These are phyloP conservation scores for Isatis lusitanica DNA, from an alignment of 441 rosid species.

Conservation along the genomic window DNA sequence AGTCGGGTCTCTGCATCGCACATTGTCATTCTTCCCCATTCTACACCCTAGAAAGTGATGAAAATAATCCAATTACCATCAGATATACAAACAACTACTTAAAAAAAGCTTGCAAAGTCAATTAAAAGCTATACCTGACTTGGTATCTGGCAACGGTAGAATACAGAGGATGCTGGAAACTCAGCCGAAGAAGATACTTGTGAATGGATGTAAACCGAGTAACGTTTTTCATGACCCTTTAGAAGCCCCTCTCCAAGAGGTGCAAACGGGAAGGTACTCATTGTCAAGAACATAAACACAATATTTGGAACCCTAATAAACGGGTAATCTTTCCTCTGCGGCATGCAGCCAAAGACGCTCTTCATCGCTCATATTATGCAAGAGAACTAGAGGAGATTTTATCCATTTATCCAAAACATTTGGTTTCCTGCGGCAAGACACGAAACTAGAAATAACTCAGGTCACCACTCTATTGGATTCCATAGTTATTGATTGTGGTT, in stretches of 20 bases:
- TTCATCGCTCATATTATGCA: constrained; percentile 68
- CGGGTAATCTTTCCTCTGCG: constrained; percentile 60
- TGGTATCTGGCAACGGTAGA: constrained; percentile 70
- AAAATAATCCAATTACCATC: not conserved
- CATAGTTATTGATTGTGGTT: constrained; percentile 57
- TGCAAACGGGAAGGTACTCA: constrained; percentile 81
- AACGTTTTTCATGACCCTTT: constrained; percentile 62
- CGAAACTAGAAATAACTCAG: constrained; percentile 46
- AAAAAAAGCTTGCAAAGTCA: constrained; percentile 1
- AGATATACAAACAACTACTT: not conserved
- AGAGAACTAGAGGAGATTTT: constrained; percentile 53
- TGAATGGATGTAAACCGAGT: constrained; percentile 79
- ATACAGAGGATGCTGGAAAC: constrained; percentile 62
- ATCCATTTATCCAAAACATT: constrained; percentile 54
- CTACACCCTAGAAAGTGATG: constrained; percentile 52
- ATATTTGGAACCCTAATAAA: constrained; percentile 70
- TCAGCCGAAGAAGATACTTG: constrained; percentile 52
- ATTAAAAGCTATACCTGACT: constrained; percentile 57
- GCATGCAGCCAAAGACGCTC: constrained; percentile 77
- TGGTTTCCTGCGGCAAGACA: constrained; percentile 45
- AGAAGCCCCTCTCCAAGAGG: constrained; percentile 89
- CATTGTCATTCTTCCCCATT: constrained; percentile 96
- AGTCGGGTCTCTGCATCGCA: constrained; percentile 89
- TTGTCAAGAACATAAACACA: constrained; percentile 91
- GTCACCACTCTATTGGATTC: constrained; percentile 49